Conservation (phyloP, 495 filamentous ascomycete genomes). For the Hypoxylon crocopeplum region DNA sequence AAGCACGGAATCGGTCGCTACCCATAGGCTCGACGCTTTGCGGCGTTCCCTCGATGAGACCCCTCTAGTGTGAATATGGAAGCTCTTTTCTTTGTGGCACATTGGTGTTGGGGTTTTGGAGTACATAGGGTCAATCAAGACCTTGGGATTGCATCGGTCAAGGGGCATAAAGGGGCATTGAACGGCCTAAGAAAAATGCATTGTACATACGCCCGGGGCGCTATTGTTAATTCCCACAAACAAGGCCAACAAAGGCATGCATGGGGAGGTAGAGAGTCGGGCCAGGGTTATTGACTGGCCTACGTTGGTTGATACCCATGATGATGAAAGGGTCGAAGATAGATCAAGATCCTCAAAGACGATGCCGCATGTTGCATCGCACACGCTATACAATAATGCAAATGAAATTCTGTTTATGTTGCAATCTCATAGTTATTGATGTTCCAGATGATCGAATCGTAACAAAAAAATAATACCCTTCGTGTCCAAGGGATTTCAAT, state of each 20-base stretch:
- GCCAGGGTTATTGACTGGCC: conserved; percentile 16
- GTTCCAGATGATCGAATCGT: neutral
- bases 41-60: neutral
- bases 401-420: conserved; percentile 9
- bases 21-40: neutral
- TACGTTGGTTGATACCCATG: conserved; percentile 38
- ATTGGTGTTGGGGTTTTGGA: conserved; percentile 23
- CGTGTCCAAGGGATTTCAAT: too few species aligned
- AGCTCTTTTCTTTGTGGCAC: conserved; percentile 11
- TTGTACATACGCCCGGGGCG: conserved; percentile 33
- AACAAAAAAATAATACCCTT: too few species aligned
- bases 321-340: conserved; percentile 27
- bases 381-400: conserved; percentile 18
- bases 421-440: neutral
- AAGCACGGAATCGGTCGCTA: neutral
- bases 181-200: conserved; percentile 27
- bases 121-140: conserved; percentile 23
- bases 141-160: conserved; percentile 29
- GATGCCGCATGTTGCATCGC: conserved; percentile 20
- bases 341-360: conserved; percentile 17
- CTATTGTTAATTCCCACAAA: conserved; percentile 19
- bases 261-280: conserved; percentile 30
- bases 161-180: conserved; percentile 18
- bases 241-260: conserved; percentile 13
- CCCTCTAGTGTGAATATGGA: conserved; percentile 15